Base-by-base conservation (phyloP, 495 filamentous ascomycete genomes). In the Penicillium dipodomyicola region DNA sequence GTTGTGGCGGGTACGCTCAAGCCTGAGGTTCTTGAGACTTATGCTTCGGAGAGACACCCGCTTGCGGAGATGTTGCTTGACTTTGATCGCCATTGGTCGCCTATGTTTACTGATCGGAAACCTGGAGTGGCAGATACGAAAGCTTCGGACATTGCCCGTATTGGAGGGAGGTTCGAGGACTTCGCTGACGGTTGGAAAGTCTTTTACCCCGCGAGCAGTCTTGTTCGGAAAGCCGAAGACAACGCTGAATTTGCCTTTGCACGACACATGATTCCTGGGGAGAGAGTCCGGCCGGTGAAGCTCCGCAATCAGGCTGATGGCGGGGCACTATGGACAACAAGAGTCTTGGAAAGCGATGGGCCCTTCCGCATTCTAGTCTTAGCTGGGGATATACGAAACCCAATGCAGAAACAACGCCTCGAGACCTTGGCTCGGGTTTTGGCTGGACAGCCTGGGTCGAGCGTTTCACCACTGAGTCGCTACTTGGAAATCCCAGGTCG, bases 11-110 rank as follows among this genome's bases (percentile, higher is more conserved):
- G 85, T 8, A 75, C 83, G 19, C 81, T 82, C 0, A 60, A 77
- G 25, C 77, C 79, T 14, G 67, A 65, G 8, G 68, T 91, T 7
- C 77, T 93, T n/a, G 71, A 79, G 44, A 91, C 90, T 0, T 94
- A 94, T 66, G 77, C 87, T 59, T 60, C 72, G 5, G 90, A 94
- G 70, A 82, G 90, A 33, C 82, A 84, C 50, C 75, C 81, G 12
- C 79, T 91, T 11, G 90, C 90, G 8, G 77, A 88, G 52, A 84
- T 85, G 41, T 74, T 94, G 1, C 74, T 94, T 19, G 77, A 84
- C 22, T 91, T 91, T 61, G 90, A 94, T 69, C 61, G 64, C 1
- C 45, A 58, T 30, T 72, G 63, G 65, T 63, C 65, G 8, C 49
- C 48, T 1, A 47, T 65, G 5, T 71, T 71, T 37, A 59, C 54